Conservation (phyloP, 2,329 filamentous ascomycete species). For the Scedosporium apiospermum region DNA sequence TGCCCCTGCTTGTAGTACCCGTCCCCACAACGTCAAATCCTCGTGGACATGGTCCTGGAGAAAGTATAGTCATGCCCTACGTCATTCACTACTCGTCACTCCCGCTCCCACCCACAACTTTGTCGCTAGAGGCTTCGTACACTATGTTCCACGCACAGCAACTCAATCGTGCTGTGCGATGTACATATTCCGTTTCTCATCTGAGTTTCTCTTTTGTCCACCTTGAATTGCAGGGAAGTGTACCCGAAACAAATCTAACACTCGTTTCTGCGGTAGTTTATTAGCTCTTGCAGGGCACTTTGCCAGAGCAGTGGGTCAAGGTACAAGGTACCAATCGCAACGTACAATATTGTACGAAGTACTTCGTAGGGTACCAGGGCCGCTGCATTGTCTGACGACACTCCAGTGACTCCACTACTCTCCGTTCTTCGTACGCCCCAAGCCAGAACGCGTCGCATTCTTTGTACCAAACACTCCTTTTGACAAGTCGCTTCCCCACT, state of each 20-base stretch:
- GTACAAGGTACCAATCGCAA: too few relatives aligned
- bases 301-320: not conserved
- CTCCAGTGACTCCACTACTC: not conserved
- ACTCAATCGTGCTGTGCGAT: too few relatives aligned
- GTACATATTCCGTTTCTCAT: too few relatives aligned
- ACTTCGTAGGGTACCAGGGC: too few relatives aligned
- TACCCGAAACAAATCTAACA: not conserved
- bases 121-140: too few relatives aligned
- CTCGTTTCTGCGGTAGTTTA: not conserved
- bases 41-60: too few relatives aligned
- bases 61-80: too few relatives aligned
- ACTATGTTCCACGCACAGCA: too few relatives aligned
- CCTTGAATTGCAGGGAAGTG: not conserved
- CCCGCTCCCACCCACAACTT: too few relatives aligned
- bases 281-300: not conserved
- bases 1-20: not conserved
- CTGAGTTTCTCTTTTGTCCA: not conserved
- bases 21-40: not conserved
- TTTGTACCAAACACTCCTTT: not conserved
- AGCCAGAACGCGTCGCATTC: not conserved
- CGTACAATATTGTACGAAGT: too few relatives aligned
- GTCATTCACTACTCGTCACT: too few relatives aligned
- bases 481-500: constrained; percentile 1
- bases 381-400: too few relatives aligned
- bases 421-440: not conserved